A percentile compares a stretch with the other conserved stretches of the same genome.
Evolutionary conservation across 495 filamentous ascomycete species (phyloP).

Genomic region (Trypethelium eluteriae): DNA sequence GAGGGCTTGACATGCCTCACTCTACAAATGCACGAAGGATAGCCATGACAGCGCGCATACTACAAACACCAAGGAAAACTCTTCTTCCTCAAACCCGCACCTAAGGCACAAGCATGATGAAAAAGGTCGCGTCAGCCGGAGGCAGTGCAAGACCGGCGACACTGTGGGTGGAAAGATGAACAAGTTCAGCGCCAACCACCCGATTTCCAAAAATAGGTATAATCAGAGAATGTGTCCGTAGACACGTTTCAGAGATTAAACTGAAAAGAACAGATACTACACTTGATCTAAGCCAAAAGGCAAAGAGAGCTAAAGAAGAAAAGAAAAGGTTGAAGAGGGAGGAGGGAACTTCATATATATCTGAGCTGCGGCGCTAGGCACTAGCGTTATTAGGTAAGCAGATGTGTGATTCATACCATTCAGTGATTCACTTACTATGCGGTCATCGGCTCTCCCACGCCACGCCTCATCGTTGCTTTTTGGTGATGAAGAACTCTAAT

Average conservation of each 20-base stretch:
- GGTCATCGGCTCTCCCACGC: too few species aligned
- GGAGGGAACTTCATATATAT: background rate
- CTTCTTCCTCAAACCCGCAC: background rate
- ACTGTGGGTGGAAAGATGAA: constrained; percentile 64
- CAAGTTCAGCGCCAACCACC: constrained; percentile 69
- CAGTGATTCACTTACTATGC: too few species aligned
- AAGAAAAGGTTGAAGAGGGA: background rate
- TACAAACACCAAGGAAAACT: too few species aligned
- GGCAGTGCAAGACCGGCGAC: constrained; percentile 86
- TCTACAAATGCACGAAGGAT: too few species aligned
- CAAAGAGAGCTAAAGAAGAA: constrained; percentile 11
- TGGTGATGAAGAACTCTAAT: too few species aligned
- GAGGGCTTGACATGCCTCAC: too few species aligned
- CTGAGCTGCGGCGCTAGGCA: background rate
- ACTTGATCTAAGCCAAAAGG: constrained; percentile 23
- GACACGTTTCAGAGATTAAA: constrained; percentile 29
- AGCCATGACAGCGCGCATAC: too few species aligned
- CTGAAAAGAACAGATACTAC: constrained; percentile 30
- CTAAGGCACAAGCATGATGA: constrained; percentile 3
- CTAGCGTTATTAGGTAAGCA: background rate
- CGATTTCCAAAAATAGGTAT: constrained; percentile 42
- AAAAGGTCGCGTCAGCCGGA: constrained; percentile 66
- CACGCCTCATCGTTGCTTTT: background rate
- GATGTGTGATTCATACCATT: too few species aligned
- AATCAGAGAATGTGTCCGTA: constrained; percentile 29